phyloP scores from a whole-genome alignment of 176 grass and related monocot species.

The Areca catechu region DNA sequence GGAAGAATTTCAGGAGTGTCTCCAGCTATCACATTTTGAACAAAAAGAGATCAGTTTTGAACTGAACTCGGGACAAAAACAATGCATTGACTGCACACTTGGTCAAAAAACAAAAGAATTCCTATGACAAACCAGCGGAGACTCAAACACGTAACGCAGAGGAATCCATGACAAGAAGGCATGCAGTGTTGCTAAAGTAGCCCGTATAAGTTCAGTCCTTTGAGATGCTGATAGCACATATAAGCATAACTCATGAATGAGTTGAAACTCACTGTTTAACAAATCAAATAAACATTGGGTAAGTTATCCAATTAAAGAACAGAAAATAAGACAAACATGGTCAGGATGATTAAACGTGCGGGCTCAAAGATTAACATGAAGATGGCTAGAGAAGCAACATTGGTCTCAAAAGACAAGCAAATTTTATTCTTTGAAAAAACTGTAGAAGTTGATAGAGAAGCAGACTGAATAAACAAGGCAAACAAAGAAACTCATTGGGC shows the following conservation, averaged over 20 bases:
- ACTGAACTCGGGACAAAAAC: background rate
- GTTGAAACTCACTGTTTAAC: constrained; percentile 76
- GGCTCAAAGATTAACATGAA: no score
- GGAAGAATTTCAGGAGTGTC: constrained; percentile 90
- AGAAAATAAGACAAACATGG: no score
- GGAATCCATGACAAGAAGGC: constrained; percentile 99
- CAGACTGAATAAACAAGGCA: no score
- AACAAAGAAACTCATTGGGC: no score
- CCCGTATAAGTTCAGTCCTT: constrained; percentile 78
- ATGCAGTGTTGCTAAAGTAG: constrained; percentile 93
- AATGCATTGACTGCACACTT: constrained; percentile 1
- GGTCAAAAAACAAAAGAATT: constrained; percentile 2
- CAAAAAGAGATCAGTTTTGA: constrained; percentile 13
- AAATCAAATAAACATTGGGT: constrained; percentile 18
- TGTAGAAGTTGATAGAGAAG: no score
- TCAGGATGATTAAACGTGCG: background rate
- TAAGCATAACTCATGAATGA: constrained; percentile 97
- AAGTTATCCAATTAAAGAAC: background rate
- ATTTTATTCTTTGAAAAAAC: no score
- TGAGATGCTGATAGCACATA: constrained; percentile 96
- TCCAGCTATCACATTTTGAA: constrained; percentile 63
- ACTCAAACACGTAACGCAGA: constrained; percentile 92
- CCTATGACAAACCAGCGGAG: constrained; percentile 54
- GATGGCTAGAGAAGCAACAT: no score
- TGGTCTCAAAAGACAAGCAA: no score